Percentiles rank a stretch among this genome's conserved stretches.
These are phyloP conservation scores for Myxozyma vanderwaltii DNA, from an alignment of 805 yeast species.

Conservation along the genomic window DNA sequence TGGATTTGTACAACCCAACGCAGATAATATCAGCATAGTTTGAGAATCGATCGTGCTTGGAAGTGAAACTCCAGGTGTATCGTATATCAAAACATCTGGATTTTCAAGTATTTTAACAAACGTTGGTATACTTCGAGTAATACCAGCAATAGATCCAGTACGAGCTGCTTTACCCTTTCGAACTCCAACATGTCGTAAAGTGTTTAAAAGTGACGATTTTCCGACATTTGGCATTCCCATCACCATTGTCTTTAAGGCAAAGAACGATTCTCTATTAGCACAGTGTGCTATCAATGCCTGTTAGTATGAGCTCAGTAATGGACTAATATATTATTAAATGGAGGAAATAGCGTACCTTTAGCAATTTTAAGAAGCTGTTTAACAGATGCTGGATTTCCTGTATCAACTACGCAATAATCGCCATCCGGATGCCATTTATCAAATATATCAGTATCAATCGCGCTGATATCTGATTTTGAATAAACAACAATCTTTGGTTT, in stretches of 20 bases:
- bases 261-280: conserved; percentile 58
- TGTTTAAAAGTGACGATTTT: conserved; percentile 82
- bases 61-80: conserved; percentile 89
- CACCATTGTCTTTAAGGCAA: conserved; percentile 75
- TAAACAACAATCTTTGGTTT: conserved; percentile 66
- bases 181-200: conserved; percentile 56
- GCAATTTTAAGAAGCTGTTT: conserved; percentile 54
- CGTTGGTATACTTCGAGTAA: conserved; percentile 78
- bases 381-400: conserved; percentile 56
- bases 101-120: conserved; percentile 61
- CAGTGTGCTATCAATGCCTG: background rate
- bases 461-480: conserved; percentile 70
- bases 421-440: conserved; percentile 52
- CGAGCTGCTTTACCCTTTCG: conserved; percentile 65
- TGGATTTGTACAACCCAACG: conserved; percentile 74
- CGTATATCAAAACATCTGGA: conserved; percentile 73
- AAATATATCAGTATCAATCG: conserved; percentile 48
- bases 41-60: conserved; percentile 68
- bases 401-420: conserved; percentile 61
- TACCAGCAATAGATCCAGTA: conserved; percentile 89
- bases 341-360: conserved; percentile 41
- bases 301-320: too few species aligned
- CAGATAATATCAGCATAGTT: conserved; percentile 71
- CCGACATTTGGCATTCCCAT: conserved; percentile 99
- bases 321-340: conserved; percentile 36